phyloP scores from a whole-genome alignment of 805 yeast species.

The Starmerella bacillaris region DNA sequence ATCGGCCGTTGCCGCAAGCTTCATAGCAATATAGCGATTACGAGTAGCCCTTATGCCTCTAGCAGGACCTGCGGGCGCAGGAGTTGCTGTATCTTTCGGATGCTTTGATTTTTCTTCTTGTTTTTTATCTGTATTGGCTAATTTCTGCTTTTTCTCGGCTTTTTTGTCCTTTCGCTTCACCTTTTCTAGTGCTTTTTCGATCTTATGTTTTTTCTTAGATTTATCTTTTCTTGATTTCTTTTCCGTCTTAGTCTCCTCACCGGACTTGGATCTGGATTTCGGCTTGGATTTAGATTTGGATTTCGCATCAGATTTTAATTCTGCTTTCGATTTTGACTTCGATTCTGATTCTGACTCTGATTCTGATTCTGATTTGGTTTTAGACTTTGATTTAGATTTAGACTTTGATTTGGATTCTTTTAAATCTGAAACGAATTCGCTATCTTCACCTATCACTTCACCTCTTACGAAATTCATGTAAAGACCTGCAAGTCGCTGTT shows the following conservation, averaged over 20 bases:
- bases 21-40: slow-evolving; percentile 74
- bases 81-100: background rate
- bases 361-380: no score
- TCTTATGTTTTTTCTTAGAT: slow-evolving; percentile 9
- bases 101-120: background rate
- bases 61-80: slow-evolving; percentile 12
- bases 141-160: slow-evolving; percentile 19
- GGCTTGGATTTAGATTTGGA: slow-evolving; percentile 18
- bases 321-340: no score
- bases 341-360: no score
- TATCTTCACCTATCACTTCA: slow-evolving; percentile 63
- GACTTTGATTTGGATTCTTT: no score
- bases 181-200: slow-evolving; percentile 17
- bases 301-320: slow-evolving; percentile 15
- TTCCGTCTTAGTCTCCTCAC: slow-evolving; percentile 19
- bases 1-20: slow-evolving; percentile 82
- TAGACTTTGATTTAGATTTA: no score
- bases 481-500: slow-evolving; percentile 50
- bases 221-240: slow-evolving; percentile 13
- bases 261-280: slow-evolving; percentile 17
- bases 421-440: slow-evolving; percentile 37
- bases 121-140: background rate
- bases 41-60: slow-evolving; percentile 54
- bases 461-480: slow-evolving; percentile 75
- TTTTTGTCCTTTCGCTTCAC: slow-evolving; percentile 19